Base-by-base conservation (phyloP, 108 stramenopile species). In the Pseudonitzschia multiseries region DNA sequence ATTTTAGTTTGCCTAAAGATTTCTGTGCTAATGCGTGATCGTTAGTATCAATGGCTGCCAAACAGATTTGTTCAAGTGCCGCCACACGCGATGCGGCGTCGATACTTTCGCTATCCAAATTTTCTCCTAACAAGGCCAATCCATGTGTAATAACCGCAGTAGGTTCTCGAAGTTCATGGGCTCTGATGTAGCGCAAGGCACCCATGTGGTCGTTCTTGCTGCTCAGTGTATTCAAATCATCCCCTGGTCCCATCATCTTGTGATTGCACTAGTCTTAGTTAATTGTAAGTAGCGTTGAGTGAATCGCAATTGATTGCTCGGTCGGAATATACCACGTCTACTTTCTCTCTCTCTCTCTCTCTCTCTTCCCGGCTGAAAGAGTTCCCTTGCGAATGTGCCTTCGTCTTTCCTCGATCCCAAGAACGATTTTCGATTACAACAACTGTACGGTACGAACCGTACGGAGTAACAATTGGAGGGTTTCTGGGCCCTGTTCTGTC, bases 141-240 rank as follows among this genome's bases (percentile, higher is more conserved):
- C 92, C 92, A 69, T 88, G 87, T 18, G 57, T 20, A 2, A 93
- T 63, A 12, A 89, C 89, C 21, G 83, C 62, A 18, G 72, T 59
- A 8, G 92, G 87, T 71, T 90, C 83, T 28, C 92, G 84, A 8
- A 93, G 61, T 74, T 90, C 75, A 77, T 90, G 86, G 12, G 87
- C 81, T 54, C 92, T 88, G 68, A 93, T 79, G 69, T 89, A 90
- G 44, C 89, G 83, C 46, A 93, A 76, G 43, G 88, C 83, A 56
- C 82, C 84, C 44, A 89, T 67, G 68, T 90, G 89, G 59, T 93
- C 89, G 14, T 89, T 79, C 14, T 78, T 86, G 13, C 24, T 32
- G 46, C 87, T 71, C 66, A 93, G 80, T 53, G 85, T 86, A 21
- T 76, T 70, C 36, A 93, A 74, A 76, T 90, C 89, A 27, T 85